Evolutionary conservation across 805 yeast species (phyloP), one percentile per base, ranked within the genome.

Genomic region (Tetrapisispora fleetii): DNA sequence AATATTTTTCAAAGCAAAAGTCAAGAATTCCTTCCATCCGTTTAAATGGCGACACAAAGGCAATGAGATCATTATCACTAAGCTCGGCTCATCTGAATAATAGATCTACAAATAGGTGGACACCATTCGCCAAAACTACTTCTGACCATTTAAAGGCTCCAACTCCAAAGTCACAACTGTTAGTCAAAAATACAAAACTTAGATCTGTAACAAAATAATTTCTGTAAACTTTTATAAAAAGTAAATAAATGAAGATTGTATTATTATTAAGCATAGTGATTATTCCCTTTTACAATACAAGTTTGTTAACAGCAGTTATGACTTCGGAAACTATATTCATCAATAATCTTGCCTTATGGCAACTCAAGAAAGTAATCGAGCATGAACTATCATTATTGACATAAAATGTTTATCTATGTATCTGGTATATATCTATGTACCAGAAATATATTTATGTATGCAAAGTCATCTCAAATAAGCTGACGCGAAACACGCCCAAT

Each of bases 131-230:
- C 27, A 41, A n/a, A 36, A 47, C 22, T 46, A 35, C 7, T 4
- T 52, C 51, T 19, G 43, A 37, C 13, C 46, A 45, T 22, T 44
- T 57, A 19, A 49, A 46, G 38, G 53, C 51, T 18, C 63, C 65
- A 3, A 60, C 63, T 11, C 60, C 62, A 13, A 44, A 57, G 18
- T 49, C 61, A n/a, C 49, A 54, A 18, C 8, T 56, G 18, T 41
- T 51, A 16, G 17, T 50, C 17, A 49, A 52, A n/a, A n/a, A 32
- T 2, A 16, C 37, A 11, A 30, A 30, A 4, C 8, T 16, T 13
- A 41, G 44, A 30, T 30, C 44, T 21, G 37, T 41, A 1, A 41
- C 44, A 17, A 36, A n/a, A 18, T 36, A 17, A 36, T 36, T 18
- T 18, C 4, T 17, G 11, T 24, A 24, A 6, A 24, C 8, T 24